Evolutionary conservation across 306 rosid species (phyloP).

Genomic region (Vicia villosa): DNA sequence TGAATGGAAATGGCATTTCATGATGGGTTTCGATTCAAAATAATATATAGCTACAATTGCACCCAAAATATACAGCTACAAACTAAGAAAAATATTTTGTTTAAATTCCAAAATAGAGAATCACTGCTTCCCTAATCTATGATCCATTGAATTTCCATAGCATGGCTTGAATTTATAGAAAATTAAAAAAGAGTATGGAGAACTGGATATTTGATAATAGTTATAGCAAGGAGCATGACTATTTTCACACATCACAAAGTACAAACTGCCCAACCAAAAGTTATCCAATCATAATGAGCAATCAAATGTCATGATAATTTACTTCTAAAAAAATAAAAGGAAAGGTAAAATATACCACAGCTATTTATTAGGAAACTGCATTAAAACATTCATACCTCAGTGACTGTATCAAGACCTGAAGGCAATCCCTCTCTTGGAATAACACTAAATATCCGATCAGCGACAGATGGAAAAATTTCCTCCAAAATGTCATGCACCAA

Average conservation of each 20-base stretch:
- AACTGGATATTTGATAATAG: conserved; percentile 14
- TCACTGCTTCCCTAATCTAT: conserved; percentile 26
- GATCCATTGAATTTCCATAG: conserved; percentile 17
- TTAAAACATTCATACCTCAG: conserved; percentile 63
- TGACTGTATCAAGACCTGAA: conserved; percentile 79
- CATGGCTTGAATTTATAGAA: conserved; percentile 3
- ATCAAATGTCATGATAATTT: neutral
- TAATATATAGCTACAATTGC: neutral
- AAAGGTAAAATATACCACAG: neutral
- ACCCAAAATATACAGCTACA: neutral
- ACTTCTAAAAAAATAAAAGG: conserved; percentile 15
- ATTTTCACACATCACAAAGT: conserved; percentile 27
- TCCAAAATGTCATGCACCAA: conserved; percentile 74
- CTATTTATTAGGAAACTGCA: neutral
- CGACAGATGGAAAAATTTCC: conserved; percentile 78
- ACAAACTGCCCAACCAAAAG: conserved; percentile 24
- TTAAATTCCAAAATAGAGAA: neutral
- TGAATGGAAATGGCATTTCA: conserved; percentile 16
- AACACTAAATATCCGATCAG: conserved; percentile 68
- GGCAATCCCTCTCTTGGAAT: conserved; percentile 77
- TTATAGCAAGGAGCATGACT: neutral
- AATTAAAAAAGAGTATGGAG: conserved; percentile 1
- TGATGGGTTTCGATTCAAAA: conserved; percentile 30
- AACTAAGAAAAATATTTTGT: too few relatives aligned
- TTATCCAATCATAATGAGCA: conserved; percentile 25